Base-by-base conservation (phyloP, 2,329 filamentous ascomycete genomes). In the Colletotrichum aenigma region DNA sequence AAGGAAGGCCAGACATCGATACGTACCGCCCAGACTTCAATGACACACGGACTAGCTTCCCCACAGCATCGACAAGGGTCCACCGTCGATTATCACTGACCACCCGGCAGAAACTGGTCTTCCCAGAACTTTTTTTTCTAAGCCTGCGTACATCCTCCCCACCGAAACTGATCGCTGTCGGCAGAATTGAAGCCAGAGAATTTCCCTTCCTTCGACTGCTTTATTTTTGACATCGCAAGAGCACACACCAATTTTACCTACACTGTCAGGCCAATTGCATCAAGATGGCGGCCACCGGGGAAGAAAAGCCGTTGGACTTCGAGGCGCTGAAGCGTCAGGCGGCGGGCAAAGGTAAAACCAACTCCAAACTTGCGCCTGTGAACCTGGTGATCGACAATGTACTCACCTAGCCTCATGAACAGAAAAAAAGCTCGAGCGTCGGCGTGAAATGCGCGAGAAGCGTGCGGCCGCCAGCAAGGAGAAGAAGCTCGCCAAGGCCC, bases 401-500 rank as follows among this genome's bases (percentile, higher is more conserved):
- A 16, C 55, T 69, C 6, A 69, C n/a, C 21, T 18, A n/a, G 38
- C 3, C 12, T 5, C 4, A 28, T 32, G 55, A n/a, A 62, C 70
- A 85, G 83, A 82, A 76, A 80, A 79, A 8, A 82, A 80, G 65
- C 58, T 78, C 61, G 78, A 80, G 74, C 76, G 76, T 71, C 74
- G 82, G 67, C 75, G 82, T 68, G 78, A 82, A 43, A 78, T 80
- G 70, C 80, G 81, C 66, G 36, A 78, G 43, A 58, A 70, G 52
- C 80, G 81, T 76, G 76, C 81, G 67, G 81, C 80, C 70, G 75
- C 75, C 58, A 81, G 86, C 65, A 84, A 83, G 74, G 83, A 82
- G 75, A 87, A 86, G 79, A 84, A 82, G 16, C 78, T 78, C 21
- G 76, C 76, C 71, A 84, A 84, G 79, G 78, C 84, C 18, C 83